phyloP scores from a whole-genome alignment of 306 rosid genomes.

The Dryas alaskensis region DNA sequence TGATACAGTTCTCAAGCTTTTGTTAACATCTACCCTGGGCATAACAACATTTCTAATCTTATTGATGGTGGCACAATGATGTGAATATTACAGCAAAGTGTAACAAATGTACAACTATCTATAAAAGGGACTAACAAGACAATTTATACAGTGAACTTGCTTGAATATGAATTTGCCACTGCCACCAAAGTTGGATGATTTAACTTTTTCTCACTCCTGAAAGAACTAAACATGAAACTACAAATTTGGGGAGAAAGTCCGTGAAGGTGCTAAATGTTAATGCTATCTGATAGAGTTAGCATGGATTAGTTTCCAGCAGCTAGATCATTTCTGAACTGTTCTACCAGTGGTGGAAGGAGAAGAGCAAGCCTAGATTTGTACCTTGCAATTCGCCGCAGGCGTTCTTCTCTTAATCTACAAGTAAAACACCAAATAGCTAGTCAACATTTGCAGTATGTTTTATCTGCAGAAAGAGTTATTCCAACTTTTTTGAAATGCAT shows the following conservation, averaged over 20 bases:
- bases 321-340: conserved; percentile 59
- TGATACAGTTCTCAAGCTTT: not conserved
- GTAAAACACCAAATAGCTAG: conserved; percentile 8
- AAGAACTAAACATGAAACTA: conserved; percentile 8
- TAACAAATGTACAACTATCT: not conserved
- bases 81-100: not conserved
- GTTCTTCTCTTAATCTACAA: conserved; percentile 69
- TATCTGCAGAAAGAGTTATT: not conserved
- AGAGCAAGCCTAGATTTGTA: conserved; percentile 82
- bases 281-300: conserved; percentile 16
- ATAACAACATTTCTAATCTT: not conserved
- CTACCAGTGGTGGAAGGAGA: conserved; percentile 73
- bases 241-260: not conserved
- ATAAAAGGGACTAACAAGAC: not conserved
- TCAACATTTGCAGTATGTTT: not conserved
- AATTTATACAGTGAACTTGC: conserved; percentile 1
- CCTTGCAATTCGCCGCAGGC: conserved; percentile 64
- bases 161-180: conserved; percentile 7
- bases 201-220: conserved; percentile 14
- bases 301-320: conserved; percentile 52
- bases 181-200: conserved; percentile 6
- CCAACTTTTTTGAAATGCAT: not conserved
- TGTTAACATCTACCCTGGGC: not conserved
- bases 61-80: not conserved
- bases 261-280: not conserved